Base-by-base conservation (phyloP, 306 rosid species). In the Oemleria cerasiformis region DNA sequence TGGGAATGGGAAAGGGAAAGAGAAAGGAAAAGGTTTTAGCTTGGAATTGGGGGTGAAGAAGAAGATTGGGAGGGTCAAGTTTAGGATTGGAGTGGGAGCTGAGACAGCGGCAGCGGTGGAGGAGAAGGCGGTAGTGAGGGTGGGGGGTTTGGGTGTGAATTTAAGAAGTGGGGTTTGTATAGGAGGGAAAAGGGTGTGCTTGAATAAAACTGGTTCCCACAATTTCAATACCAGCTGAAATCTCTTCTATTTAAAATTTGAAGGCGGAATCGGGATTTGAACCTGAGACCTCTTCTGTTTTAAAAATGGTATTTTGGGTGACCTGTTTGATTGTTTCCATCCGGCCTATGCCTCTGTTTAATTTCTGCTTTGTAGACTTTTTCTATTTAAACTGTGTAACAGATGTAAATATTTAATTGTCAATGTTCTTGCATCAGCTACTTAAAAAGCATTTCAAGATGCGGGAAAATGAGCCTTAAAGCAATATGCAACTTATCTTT, bases 111-210 rank as follows among this genome's bases (percentile, higher is more conserved):
- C 36, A 2, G 36, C 36, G 66, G 53, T 23, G 34, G 69, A 43
- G 75, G 21, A 60, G 41, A 56, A 5, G 2, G 58, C 17, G 21
- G 67, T 72, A 44, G 55, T 30, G 72, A 49, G 60, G 69, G 76
- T 71, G 71, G 54, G 2, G 20, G 79, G 70, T 58, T 39, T 80
- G 67, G 67, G 63, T 42, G 59, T 72, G 83, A 71, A 83, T 69
- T 67, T 44, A 79, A 61, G 70, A 60, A 79, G 71, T 45, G 78
- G 79, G 45, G 74, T 83, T 14, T 79, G 80, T 40, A 78, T 54
- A 73, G 79, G 84, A 81, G 79, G 85, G 75, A 85, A 85, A 65
- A 65, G 88, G 21, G 85, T 86, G 51, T 72, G 74, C 66, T 84
- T 82, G 82, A 45, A 63, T 41, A 63, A 8, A 8, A 57, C 20